phyloP scores from a whole-genome alignment of 257 asterid species.

The Fraxinus cuspidata region DNA sequence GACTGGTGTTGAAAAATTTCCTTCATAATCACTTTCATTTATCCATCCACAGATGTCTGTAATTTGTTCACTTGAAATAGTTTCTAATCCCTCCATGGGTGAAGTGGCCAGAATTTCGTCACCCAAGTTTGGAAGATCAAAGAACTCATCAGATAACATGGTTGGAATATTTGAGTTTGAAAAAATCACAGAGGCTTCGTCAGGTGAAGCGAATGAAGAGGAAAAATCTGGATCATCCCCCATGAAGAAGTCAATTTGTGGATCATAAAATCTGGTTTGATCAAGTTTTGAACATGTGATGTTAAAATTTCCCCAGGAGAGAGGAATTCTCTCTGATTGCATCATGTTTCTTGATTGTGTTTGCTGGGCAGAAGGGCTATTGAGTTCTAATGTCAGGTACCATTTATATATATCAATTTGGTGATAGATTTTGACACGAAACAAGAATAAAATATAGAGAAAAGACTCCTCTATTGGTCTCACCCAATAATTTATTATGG shows the following conservation, averaged over 20 bases:
- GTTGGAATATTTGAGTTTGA: conserved; percentile 40
- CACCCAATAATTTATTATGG: conserved; percentile 13
- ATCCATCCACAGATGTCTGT: conserved; percentile 45
- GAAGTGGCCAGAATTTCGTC: conserved; percentile 34
- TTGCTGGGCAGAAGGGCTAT: conserved; percentile 20
- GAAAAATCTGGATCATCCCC: conserved; percentile 31
- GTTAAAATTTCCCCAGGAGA: conserved; percentile 42
- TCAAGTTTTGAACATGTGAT: conserved; percentile 26
- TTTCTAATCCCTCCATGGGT: conserved; percentile 32
- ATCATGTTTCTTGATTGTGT: conserved; percentile 36
- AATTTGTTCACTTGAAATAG: conserved; percentile 21
- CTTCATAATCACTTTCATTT: conserved; percentile 36
- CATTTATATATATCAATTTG: conserved; percentile 23
- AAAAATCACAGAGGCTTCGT: conserved; percentile 43
- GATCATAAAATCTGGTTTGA: conserved; percentile 29
- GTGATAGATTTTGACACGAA: conserved; percentile 30
- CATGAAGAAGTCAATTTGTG: conserved; percentile 29
- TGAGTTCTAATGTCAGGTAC: conserved; percentile 12
- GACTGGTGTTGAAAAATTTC: conserved; percentile 33
- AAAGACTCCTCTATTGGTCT: conserved; percentile 37
- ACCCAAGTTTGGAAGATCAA: conserved; percentile 36
- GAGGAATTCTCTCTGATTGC: conserved; percentile 45
- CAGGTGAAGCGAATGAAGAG: conserved; percentile 38
- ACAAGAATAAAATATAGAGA: conserved; percentile 19
- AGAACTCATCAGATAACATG: conserved; percentile 39